Percentiles rank a stretch among this genome's conserved stretches.
phyloP scores from a whole-genome alignment of 169 alveolate species.

The Condylostoma magnum region DNA sequence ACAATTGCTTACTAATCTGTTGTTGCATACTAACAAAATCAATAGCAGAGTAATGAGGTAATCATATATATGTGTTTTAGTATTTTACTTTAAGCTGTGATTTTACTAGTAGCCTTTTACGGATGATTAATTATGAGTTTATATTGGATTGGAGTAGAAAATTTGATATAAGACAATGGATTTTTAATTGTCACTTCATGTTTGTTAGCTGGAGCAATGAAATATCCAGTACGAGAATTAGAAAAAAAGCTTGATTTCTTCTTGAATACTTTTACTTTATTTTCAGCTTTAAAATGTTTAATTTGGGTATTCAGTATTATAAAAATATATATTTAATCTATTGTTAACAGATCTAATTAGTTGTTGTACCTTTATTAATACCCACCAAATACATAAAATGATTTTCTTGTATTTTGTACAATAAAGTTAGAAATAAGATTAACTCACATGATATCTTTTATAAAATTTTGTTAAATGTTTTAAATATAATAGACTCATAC shows the following conservation, averaged over 20 bases:
- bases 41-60: background rate
- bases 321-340: too few relatives aligned
- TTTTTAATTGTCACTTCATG: background rate
- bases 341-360: too few relatives aligned
- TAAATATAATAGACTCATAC: too few relatives aligned
- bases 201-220: constrained; percentile 31
- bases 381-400: too few relatives aligned
- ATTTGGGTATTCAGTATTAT: too few relatives aligned
- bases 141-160: background rate
- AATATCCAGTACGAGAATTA: background rate
- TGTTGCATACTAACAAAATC: background rate
- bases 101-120: too few relatives aligned
- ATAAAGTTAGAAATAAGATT: too few relatives aligned
- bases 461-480: too few relatives aligned
- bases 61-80: constrained; percentile 23
- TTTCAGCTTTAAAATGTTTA: too few relatives aligned
- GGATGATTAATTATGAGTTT: background rate
- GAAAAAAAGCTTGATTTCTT: constrained; percentile 8
- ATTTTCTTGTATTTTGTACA: too few relatives aligned
- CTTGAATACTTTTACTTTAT: constrained; percentile 10
- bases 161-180: constrained; percentile 25
- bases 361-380: too few relatives aligned
- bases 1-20: constrained; percentile 12
- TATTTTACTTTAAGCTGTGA: constrained; percentile 22
- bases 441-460: too few relatives aligned